Evolutionary conservation across 805 yeast species (phyloP).

Genomic region (Isabelozyma rhagii): DNA sequence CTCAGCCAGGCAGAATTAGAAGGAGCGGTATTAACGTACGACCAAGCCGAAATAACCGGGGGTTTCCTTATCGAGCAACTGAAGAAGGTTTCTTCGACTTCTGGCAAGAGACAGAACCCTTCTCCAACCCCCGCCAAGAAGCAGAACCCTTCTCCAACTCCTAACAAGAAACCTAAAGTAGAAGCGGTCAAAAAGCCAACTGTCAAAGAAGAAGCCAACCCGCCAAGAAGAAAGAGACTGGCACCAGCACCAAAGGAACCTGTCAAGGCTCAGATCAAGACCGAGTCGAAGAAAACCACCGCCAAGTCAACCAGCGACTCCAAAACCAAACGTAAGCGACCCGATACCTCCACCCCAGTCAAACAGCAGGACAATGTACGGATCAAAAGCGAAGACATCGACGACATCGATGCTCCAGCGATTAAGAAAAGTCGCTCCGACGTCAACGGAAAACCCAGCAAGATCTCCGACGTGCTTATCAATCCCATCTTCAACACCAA

Average conservation of each 20-base stretch:
- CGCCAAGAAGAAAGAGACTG: neutral
- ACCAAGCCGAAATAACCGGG: slow-evolving; percentile 3
- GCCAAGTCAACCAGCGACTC: neutral
- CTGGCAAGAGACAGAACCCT: neutral
- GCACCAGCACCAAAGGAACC: too few species aligned
- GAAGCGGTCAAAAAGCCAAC: slow-evolving; percentile 7
- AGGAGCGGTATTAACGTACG: slow-evolving; percentile 21
- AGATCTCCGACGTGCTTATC: slow-evolving; percentile 5
- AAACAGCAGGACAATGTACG: neutral
- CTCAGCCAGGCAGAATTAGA: slow-evolving; percentile 43
- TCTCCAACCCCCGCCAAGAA: neutral
- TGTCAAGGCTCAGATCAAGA: neutral
- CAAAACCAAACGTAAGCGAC: slow-evolving; percentile 2
- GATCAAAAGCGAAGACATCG: slow-evolving; percentile 5
- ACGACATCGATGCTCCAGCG: slow-evolving; percentile 1
- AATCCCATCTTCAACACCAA: slow-evolving; percentile 20
- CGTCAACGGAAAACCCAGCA: neutral
- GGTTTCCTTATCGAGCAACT: slow-evolving; percentile 1
- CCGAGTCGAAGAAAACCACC: slow-evolving; percentile 1
- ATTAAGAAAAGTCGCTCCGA: slow-evolving; percentile 1
- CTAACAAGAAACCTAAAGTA: slow-evolving; percentile 2
- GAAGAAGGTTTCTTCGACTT: neutral
- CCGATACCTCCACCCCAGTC: neutral
- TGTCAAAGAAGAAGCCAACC: slow-evolving; percentile 8
- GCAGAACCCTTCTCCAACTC: slow-evolving; percentile 1